These are phyloP conservation scores for Raphanus raphanistrum DNA, from an alignment of 345 rosid genomes.

Conservation along the genomic window DNA sequence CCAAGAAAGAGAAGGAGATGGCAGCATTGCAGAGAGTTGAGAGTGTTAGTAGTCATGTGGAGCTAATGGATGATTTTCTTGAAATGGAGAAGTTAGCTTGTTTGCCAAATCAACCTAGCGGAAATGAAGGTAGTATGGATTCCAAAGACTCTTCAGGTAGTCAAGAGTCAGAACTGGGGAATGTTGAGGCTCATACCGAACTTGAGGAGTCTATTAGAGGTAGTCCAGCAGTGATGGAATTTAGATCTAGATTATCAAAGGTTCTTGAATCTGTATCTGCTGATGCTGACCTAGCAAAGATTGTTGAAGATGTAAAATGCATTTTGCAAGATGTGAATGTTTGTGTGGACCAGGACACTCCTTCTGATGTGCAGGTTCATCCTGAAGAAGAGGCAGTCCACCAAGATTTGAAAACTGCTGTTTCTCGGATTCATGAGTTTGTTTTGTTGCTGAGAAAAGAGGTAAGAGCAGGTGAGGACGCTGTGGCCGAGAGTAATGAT, in stretches of 20 bases:
- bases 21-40: slow-evolving; percentile 52
- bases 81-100: slow-evolving; percentile 99
- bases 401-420: slow-evolving; percentile 51
- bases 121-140: slow-evolving; percentile 43
- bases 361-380: slow-evolving; percentile 39
- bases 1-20: slow-evolving; percentile 53
- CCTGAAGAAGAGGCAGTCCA: slow-evolving; percentile 45
- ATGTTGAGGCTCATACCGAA: slow-evolving; percentile 13
- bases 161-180: slow-evolving; percentile 44
- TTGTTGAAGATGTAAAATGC: slow-evolving; percentile 51
- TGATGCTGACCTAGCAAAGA: slow-evolving; percentile 49
- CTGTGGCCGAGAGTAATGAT: slow-evolving; percentile 48
- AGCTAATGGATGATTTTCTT: slow-evolving; percentile 93
- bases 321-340: slow-evolving; percentile 55
- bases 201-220: slow-evolving; percentile 37
- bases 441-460: slow-evolving; percentile 66
- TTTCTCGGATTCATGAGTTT: slow-evolving; percentile 69
- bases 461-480: slow-evolving; percentile 52
- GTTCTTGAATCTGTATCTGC: slow-evolving; percentile 54
- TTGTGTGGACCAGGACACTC: slow-evolving; percentile 31
- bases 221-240: slow-evolving; percentile 40
- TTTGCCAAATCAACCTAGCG: slow-evolving; percentile 49
- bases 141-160: slow-evolving; percentile 42
- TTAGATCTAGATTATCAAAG: slow-evolving; percentile 54
- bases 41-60: slow-evolving; percentile 50